Conservation (phyloP, 768 basidiomycete species). For the Psilocybe sp. region DNA sequence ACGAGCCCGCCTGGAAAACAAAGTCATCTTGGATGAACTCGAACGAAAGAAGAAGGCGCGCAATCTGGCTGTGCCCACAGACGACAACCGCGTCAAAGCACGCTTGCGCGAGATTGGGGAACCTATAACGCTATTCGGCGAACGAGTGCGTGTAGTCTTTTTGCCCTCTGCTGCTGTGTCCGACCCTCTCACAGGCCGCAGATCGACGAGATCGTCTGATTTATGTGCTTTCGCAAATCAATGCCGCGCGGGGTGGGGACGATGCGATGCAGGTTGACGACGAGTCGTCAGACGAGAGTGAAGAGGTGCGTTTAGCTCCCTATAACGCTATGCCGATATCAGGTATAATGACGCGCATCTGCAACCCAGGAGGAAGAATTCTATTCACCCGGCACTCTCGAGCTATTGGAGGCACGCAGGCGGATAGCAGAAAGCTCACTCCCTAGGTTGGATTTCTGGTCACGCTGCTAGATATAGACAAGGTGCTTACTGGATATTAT, state of each 20-base stretch:
- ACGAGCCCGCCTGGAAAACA: slow-evolving; percentile 75
- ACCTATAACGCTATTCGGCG: slow-evolving; percentile 96
- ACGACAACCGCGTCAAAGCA: slow-evolving; percentile 89
- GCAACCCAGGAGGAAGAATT: slow-evolving; percentile 82
- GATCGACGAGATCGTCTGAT: slow-evolving; percentile 95
- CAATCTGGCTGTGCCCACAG: slow-evolving; percentile 92
- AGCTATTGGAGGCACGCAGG: slow-evolving; percentile 81
- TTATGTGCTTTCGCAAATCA: slow-evolving; percentile 92
- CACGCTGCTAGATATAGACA: slow-evolving; percentile 47
- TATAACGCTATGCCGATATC: slow-evolving; percentile 1
- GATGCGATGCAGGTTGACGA: slow-evolving; percentile 75
- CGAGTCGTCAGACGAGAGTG: slow-evolving; percentile 64
- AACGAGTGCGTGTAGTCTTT: slow-evolving; percentile 68
- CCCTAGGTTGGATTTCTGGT: slow-evolving; percentile 82
- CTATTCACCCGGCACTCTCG: slow-evolving; percentile 88
- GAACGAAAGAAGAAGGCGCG: slow-evolving; percentile 96
- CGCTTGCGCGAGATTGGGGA: slow-evolving; percentile 91
- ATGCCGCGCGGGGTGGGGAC: slow-evolving; percentile 74
- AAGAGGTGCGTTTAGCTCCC: slow-evolving; percentile 59
- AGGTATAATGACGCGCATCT: background rate
- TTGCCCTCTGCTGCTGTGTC: slow-evolving; percentile 4
- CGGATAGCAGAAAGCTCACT: slow-evolving; percentile 92
- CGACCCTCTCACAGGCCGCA: slow-evolving; percentile 62
- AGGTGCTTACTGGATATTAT: slow-evolving; percentile 74
- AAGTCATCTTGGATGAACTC: slow-evolving; percentile 90